Conservation (phyloP, 345 rosid species). For the Rubroshorea leprosula region DNA sequence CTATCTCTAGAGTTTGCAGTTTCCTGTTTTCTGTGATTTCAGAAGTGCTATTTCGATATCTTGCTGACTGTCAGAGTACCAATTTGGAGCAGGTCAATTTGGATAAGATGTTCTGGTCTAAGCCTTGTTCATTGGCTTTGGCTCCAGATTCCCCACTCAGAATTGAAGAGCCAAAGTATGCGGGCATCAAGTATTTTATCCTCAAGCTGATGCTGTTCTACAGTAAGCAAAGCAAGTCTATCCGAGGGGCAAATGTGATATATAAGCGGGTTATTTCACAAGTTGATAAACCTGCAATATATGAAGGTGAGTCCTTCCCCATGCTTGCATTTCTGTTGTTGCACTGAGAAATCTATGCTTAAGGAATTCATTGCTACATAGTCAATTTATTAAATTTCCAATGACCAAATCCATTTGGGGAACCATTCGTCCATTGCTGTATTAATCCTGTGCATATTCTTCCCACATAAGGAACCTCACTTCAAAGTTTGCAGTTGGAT, state of each 20-base stretch:
- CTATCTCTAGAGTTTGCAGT: neutral
- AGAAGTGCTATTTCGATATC: neutral
- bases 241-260: constrained; percentile 80
- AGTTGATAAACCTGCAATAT: constrained; percentile 71
- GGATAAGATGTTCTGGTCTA: constrained; percentile 78
- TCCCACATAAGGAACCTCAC: no score
- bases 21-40: neutral
- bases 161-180: constrained; percentile 68
- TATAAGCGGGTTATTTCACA: constrained; percentile 59
- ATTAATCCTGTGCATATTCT: no score
- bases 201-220: constrained; percentile 72
- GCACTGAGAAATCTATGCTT: no score
- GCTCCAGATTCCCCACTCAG: constrained; percentile 61
- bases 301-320: constrained; percentile 49
- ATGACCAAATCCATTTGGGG: no score
- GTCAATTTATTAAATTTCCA: no score
- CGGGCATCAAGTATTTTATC: constrained; percentile 50
- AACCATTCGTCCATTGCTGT: no score
- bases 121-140: constrained; percentile 85
- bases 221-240: constrained; percentile 81
- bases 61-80: neutral
- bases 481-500: no score
- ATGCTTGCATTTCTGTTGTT: neutral
- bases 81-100: constrained; percentile 44
- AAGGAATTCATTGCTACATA: no score